Evolutionary conservation across 108 stramenopile genomes (phyloP), one percentile per base, ranked within the genome.

Genomic region (Skeletonema marinoi): DNA sequence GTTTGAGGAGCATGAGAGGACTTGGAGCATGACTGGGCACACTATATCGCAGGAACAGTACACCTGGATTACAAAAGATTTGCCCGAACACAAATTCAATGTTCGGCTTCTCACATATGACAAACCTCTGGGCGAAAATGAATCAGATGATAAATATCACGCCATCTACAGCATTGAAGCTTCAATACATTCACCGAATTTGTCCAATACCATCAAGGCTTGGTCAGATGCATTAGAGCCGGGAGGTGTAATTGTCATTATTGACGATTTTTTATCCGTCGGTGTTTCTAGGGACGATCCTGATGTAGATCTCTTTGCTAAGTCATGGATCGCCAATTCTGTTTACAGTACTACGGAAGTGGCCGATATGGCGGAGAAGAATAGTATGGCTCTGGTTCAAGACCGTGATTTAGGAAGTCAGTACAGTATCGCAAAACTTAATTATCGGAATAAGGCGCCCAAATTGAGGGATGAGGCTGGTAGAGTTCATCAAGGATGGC

Each of bases 91-190:
- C 71, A 81, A 83, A 48, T 88, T 88, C 42, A 29, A 60, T 21
- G 84, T 70, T 11, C 56, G 76, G 32, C 70, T 88, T 36, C 73
- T 65, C 56, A 75, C 78, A 14, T 88, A 77, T 32, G 84, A 87
- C 63, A 79, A 87, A 65, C 71, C 71, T 30, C 44, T 73, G 10
- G 38, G 41, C 11, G 58, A 77, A 36, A 78, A 67, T 9, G 65
- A 68, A 6, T 25, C 33, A 42, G 56, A 64, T 2, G 63, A 38
- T 0, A 50, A 60, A n/a, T 88, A 70, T 54, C 77, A 88, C 54
- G 74, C 74, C 6, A 74, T 88, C 8, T 88, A 85, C 65, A 85
- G 84, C 46, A 88, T 88, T 50, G 87, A 88, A 73, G 87, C 87
- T n/a, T 74, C 84, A 70, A 83, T 88, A 48, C 87, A 88, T 73